Evolutionary conservation across 1,284 basidiomycete species (phyloP).

Genomic region (Ceratobasidium sp.): DNA sequence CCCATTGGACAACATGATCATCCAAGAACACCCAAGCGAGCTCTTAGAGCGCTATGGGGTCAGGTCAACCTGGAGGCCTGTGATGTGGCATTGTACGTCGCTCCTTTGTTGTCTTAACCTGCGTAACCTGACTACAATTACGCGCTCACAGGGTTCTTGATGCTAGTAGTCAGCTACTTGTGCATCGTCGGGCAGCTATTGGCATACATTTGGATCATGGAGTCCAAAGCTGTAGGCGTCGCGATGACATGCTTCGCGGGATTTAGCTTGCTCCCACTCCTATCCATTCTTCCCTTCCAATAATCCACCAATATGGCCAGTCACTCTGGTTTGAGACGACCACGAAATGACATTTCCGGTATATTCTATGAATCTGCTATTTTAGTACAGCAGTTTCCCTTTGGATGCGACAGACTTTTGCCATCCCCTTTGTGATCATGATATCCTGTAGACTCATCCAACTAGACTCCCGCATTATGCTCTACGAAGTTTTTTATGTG

Average conservation of each 20-base stretch:
- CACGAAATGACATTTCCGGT: no score
- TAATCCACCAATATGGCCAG: not conserved
- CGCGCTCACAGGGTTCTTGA: slow-evolving; percentile 9
- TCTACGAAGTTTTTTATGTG: no score
- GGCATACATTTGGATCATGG: slow-evolving; percentile 8
- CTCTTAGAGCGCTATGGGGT: slow-evolving; percentile 19
- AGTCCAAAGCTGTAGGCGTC: slow-evolving; percentile 7
- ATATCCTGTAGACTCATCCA: no score
- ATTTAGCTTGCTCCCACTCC: slow-evolving; percentile 9
- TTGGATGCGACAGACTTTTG: no score
- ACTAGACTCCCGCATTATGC: no score
- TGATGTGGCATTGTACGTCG: slow-evolving; percentile 41
- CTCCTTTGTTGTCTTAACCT: not conserved
- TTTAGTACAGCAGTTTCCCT: no score
- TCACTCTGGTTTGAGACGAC: no score
- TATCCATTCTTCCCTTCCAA: slow-evolving; percentile 12
- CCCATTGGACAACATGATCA: slow-evolving; percentile 6
- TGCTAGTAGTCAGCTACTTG: slow-evolving; percentile 12
- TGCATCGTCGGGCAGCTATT: slow-evolving; percentile 20
- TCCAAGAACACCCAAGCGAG: slow-evolving; percentile 9
- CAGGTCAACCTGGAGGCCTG: slow-evolving; percentile 19
- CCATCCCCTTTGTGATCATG: no score
- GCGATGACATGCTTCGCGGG: slow-evolving; percentile 17
- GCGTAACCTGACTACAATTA: not conserved
- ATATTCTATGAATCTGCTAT: no score